Conservation (phyloP, 371 early-diverging fungal species). For the Rhizopus sp. region DNA sequence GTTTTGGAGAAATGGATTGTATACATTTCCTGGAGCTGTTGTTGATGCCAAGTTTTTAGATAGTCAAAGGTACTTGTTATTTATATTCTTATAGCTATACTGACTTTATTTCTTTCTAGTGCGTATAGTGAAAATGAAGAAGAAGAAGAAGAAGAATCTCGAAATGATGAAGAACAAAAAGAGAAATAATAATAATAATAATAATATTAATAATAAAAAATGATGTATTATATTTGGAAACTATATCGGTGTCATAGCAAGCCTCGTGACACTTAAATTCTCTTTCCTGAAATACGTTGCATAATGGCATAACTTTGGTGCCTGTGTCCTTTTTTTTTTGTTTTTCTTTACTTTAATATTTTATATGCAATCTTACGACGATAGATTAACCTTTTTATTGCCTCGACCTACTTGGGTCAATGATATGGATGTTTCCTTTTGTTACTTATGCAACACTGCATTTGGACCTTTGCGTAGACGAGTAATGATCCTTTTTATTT, state of each 20-base stretch:
- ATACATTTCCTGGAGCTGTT: conserved; percentile 51
- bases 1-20: conserved; percentile 40
- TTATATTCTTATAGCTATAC: neutral
- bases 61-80: conserved; percentile 17
- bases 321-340: conserved; percentile 3
- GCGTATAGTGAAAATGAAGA: neutral
- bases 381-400: conserved; percentile 43
- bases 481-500: conserved; percentile 24
- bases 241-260: too few species aligned
- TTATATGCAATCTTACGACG: conserved; percentile 35
- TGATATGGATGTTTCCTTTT: conserved; percentile 46
- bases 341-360: neutral
- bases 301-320: too few species aligned
- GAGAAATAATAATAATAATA: neutral
- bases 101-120: too few species aligned
- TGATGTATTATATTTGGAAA: too few species aligned
- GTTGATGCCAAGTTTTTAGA: conserved; percentile 32
- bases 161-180: neutral
- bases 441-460: conserved; percentile 36
- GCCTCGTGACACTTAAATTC: too few species aligned
- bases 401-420: conserved; percentile 57
- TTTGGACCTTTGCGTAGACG: conserved; percentile 51
- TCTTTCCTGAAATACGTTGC: too few species aligned
- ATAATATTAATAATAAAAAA: too few species aligned
- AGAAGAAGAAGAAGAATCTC: neutral